These are phyloP conservation scores for Coelastrella sp. DNA, from an alignment of 139 green algal genomes.

Conservation along the genomic window DNA sequence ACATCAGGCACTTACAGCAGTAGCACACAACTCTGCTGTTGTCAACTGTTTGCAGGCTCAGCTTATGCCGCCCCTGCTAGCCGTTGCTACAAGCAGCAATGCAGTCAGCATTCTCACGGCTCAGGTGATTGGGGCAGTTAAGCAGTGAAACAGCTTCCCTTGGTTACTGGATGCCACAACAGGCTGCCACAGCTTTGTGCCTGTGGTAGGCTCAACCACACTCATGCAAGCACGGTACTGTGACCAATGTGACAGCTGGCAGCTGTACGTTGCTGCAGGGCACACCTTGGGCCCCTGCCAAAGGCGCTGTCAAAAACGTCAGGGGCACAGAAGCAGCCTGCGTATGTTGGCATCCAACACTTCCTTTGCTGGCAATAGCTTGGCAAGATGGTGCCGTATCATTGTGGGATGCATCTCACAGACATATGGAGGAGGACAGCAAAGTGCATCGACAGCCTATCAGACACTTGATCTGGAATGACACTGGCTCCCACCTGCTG, in stretches of 20 bases:
- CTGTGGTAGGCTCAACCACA: not conserved
- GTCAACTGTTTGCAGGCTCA: constrained; percentile 51
- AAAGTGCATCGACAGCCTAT: constrained; percentile 65
- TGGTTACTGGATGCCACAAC: too few relatives aligned
- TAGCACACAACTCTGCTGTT: not conserved
- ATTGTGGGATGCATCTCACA: constrained; percentile 69
- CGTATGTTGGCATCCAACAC: constrained; percentile 67
- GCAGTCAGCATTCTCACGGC: constrained; percentile 66
- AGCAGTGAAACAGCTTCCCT: not conserved
- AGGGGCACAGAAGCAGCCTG: constrained; percentile 53
- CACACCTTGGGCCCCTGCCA: constrained; percentile 10
- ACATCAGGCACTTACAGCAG: not conserved
- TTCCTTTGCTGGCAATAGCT: constrained; percentile 69
- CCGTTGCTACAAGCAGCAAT: constrained; percentile 57
- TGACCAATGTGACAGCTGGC: not conserved
- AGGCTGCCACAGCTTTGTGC: not conserved
- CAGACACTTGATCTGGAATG: constrained; percentile 58
- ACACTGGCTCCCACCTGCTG: constrained; percentile 54
- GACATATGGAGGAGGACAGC: constrained; percentile 68
- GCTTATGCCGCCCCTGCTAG: constrained; percentile 56
- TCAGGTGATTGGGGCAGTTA: constrained; percentile 48
- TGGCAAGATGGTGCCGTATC: constrained; percentile 75
- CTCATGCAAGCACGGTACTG: not conserved
- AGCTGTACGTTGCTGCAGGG: not conserved
- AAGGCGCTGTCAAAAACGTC: constrained; percentile 57